A percentile compares a stretch with the other conserved stretches of the same genome.
Evolutionary conservation across 495 filamentous ascomycete genomes (phyloP).

Genomic region (Aspergillus funiculosus): DNA sequence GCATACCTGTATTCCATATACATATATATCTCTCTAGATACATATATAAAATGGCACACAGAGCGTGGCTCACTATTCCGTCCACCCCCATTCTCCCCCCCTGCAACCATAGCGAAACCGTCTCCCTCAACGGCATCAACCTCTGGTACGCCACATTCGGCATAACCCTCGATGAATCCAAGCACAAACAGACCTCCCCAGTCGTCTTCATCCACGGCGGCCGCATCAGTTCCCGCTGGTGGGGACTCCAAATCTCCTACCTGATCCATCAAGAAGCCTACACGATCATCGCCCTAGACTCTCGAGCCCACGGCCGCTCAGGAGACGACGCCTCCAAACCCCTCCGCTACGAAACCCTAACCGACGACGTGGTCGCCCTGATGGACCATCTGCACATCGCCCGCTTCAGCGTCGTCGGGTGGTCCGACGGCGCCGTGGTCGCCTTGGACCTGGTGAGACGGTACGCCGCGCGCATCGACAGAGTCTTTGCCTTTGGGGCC

Average conservation of each 20-base stretch:
- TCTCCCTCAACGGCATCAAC: no score
- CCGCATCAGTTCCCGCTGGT: constrained; percentile 1
- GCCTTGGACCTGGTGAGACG: background rate
- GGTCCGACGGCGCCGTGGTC: background rate
- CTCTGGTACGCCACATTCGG: no score
- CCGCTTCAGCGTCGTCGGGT: background rate
- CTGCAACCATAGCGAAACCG: no score
- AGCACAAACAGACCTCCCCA: background rate
- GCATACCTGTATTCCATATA: no score
- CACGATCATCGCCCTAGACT: background rate
- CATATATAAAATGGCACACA: no score
- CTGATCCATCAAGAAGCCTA: background rate
- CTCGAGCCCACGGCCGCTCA: background rate
- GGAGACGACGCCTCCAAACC: background rate
- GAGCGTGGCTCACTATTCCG: no score
- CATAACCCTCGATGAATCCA: no score
- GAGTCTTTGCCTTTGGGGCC: background rate
- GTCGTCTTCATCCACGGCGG: constrained; percentile 4
- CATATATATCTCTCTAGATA: no score
- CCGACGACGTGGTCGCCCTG: background rate
- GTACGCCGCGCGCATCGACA: background rate
- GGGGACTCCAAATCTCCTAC: background rate
- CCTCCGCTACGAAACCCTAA: background rate
- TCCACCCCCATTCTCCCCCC: no score
- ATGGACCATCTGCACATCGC: background rate